These are phyloP conservation scores for Hyphopichia homilentoma DNA, from an alignment of 805 yeast species.

Conservation along the genomic window DNA sequence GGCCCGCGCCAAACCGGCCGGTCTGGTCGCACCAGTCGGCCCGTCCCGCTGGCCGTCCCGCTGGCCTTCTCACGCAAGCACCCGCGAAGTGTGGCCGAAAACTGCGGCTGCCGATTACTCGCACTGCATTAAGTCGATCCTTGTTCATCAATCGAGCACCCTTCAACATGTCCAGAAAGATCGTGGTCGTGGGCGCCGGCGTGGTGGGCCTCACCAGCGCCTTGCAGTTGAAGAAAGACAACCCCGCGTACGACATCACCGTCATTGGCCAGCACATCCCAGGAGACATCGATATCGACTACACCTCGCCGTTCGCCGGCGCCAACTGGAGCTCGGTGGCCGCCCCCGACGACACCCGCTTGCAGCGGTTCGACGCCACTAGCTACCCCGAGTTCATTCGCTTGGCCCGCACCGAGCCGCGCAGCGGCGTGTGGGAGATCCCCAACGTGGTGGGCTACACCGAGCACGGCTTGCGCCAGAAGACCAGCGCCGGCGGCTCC, in stretches of 20 bases:
- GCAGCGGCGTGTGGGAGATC: slow-evolving; percentile 42
- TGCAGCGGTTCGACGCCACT: slow-evolving; percentile 43
- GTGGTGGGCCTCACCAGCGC: slow-evolving; percentile 37
- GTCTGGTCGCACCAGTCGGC: too few relatives aligned
- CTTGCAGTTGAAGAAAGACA: slow-evolving; percentile 19
- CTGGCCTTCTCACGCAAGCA: too few relatives aligned
- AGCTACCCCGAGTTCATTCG: slow-evolving; percentile 46
- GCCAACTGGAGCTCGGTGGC: slow-evolving; percentile 72
- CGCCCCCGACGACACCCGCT: slow-evolving; percentile 25
- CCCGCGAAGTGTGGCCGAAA: too few relatives aligned
- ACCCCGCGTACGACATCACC: slow-evolving; percentile 21
- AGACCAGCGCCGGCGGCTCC: neutral
- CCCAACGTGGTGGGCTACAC: slow-evolving; percentile 11
- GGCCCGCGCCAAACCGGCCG: too few relatives aligned
- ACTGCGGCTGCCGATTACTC: too few relatives aligned
- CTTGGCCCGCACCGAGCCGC: slow-evolving; percentile 45
- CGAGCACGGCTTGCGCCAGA: slow-evolving; percentile 2
- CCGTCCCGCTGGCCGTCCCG: too few relatives aligned
- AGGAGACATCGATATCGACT: slow-evolving; percentile 49
- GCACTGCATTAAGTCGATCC: too few relatives aligned
- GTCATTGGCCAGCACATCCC: slow-evolving; percentile 43
- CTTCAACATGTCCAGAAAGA: slow-evolving; percentile 3
- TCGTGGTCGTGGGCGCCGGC: slow-evolving; percentile 31
- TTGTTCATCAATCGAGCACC: too few relatives aligned
- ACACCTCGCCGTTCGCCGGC: slow-evolving; percentile 68